These are phyloP conservation scores for Brassica cretica DNA, from an alignment of 345 rosid species.

Conservation along the genomic window DNA sequence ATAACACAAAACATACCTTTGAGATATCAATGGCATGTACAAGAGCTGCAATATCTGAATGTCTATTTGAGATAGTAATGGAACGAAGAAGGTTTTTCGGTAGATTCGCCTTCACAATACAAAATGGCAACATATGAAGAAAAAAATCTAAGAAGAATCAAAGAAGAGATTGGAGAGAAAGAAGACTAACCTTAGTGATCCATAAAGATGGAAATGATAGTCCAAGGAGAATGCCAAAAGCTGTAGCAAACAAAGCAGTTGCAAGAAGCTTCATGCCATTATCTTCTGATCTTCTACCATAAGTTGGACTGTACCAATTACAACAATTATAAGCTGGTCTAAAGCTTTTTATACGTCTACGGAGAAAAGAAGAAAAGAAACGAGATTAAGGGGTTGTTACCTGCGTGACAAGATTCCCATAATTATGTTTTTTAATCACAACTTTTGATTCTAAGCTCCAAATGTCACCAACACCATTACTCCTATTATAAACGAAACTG, in stretches of 20 bases:
- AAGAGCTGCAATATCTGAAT: conserved; percentile 38
- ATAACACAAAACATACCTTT: conserved; percentile 46
- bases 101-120: conserved; percentile 53
- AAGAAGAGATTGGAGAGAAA: conserved; percentile 10
- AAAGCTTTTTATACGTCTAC: background rate
- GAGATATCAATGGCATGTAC: conserved; percentile 36
- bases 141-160: background rate
- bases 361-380: background rate
- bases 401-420: conserved; percentile 43
- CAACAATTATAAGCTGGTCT: conserved; percentile 41
- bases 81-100: conserved; percentile 51
- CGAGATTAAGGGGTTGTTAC: background rate
- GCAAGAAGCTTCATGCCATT: conserved; percentile 58
- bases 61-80: conserved; percentile 42
- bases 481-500: background rate
- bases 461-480: conserved; percentile 22
- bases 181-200: conserved; percentile 56
- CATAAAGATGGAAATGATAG: conserved; percentile 66
- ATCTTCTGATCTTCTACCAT: conserved; percentile 61
- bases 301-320: conserved; percentile 31
- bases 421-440: background rate
- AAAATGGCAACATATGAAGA: conserved; percentile 8
- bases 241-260: conserved; percentile 58
- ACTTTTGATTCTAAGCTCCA: conserved; percentile 25
- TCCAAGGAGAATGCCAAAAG: conserved; percentile 78